Evolutionary conservation across 73 alveolate species (phyloP), one percentile per base, ranked within the genome.

Genomic region (Halteria grandinella): DNA sequence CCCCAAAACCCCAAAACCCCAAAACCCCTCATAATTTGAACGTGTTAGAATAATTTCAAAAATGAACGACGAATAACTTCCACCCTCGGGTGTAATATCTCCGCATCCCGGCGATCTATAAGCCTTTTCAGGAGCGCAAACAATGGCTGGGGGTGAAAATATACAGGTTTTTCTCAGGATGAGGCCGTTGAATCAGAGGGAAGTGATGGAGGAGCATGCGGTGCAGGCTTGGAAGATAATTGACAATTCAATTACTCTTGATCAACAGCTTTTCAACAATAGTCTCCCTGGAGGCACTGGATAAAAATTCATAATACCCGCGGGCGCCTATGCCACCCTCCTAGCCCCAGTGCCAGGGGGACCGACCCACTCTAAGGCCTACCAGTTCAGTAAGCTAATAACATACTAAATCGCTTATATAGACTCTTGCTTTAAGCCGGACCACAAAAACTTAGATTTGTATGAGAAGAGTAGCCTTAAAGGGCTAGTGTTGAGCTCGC

Each of bases 351-450:
- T n/a, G n/a, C n/a, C n/a, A n/a, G n/a, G n/a, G n/a, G n/a, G n/a
- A n/a, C 47, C 73, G 3, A 50, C 50, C 7, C 27, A 70, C 5
- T 31, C 72, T 5, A 70, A 53, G 29, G 74, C 85, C 52, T 73
- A 53, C 23, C 18, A 63, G 2, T 75, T 75, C 58, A 75, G 87
- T 75, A 75, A 41, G 57, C 17, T 47, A 33, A 23, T n/a, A 12
- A 11, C 12, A 53, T 17, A 21, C 47, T 5, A 7, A 36, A 11
- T 39, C 10, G 15, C 50, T 25, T 45, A 20, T 28, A 44, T 66
- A 66, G 80, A 81, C 27, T 81, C 87, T 5, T 78, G 94, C 52
- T 94, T 88, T 27, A 76, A 73, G 44, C 88, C 49, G 15, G 21
- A 37, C 43, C 25, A 58, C 27, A 52, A 51, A 14, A 79, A 86